Base-by-base conservation (phyloP, 441 rosid genomes). In the Croton setiger region DNA sequence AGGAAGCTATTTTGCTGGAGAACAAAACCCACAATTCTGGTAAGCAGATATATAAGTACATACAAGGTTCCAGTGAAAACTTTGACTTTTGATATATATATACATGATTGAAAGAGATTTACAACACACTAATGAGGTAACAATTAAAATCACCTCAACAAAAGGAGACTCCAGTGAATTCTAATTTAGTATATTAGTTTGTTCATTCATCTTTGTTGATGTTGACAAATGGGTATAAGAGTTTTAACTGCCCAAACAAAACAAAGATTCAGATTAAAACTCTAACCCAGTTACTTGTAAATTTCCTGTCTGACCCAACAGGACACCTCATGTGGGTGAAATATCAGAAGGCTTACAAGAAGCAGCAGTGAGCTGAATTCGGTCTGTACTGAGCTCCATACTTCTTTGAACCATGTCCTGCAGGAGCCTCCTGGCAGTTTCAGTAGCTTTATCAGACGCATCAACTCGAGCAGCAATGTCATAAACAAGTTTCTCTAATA, bases 351-450 rank as follows among this genome's bases (percentile, higher is more conserved):
- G 69, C 57, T 82, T 71, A 62, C 82, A 84, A 7, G 88, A 73
- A 36, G 69, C 72, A 68, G 78, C 83, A 64, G 67, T 67, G 9
- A 59, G 81, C 69, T 85, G 79, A 66, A 86, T 76, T 53, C 76
- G 75, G 65, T 74, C 84, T 81, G 81, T 78, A 81, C 82, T 85
- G 54, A 80, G 81, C 77, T 87, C 89, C 81, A 84, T 89, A 48
- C 91, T 87, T 83, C 89, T 86, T 68, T 84, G 87, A 70, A 86
- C 91, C 91, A 89, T 86, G 74, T 87, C 90, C 67, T 85, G 84
- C 37, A 89, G 74, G 60, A 87, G 78, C 68, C 76, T 86, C 85
- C 86, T 86, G 48, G 96, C 91, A 18, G 89, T 87, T 82, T 83
- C 91, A 7, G 86, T 85, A 8, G 96, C 85, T 75, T 83, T 87